phyloP scores from a whole-genome alignment of 2,329 filamentous ascomycete genomes.

The Cadophora sp. region DNA sequence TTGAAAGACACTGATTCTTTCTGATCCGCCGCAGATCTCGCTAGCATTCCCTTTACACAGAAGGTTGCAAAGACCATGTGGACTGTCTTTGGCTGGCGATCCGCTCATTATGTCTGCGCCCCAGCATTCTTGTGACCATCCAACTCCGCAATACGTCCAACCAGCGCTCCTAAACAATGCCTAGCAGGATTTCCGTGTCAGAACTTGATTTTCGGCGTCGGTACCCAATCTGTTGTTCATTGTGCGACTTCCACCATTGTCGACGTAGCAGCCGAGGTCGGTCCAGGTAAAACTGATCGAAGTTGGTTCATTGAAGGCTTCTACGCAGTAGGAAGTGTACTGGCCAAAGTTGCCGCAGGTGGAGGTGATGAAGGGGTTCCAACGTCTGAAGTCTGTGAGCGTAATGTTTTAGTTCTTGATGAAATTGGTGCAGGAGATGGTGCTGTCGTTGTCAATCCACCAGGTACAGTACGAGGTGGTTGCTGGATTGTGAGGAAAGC shows the following conservation, averaged over 20 bases:
- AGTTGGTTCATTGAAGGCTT: slow-evolving; percentile 6
- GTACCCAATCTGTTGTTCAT: not conserved
- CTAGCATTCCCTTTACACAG: slow-evolving; percentile 4
- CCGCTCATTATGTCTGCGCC: not conserved
- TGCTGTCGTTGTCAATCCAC: slow-evolving; percentile 10
- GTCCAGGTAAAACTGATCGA: slow-evolving; percentile 2
- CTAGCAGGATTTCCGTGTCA: slow-evolving; percentile 1
- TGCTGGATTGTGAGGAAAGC: slow-evolving; percentile 9
- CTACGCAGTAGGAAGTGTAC: not conserved
- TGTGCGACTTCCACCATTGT: slow-evolving; percentile 4
- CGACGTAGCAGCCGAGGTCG: slow-evolving; percentile 6
- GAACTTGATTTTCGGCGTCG: slow-evolving; percentile 1
- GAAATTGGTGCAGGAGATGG: not conserved
- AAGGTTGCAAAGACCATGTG: slow-evolving; percentile 10
- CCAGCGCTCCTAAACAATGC: not conserved
- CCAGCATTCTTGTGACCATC: slow-evolving; percentile 3
- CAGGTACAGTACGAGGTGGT: slow-evolving; percentile 6
- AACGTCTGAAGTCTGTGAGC: slow-evolving; percentile 3
- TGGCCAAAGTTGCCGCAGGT: slow-evolving; percentile 10
- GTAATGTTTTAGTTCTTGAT: slow-evolving; percentile 1
- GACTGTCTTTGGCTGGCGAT: slow-evolving; percentile 1
- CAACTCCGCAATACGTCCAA: slow-evolving; percentile 3
- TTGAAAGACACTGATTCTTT: slow-evolving; percentile 4
- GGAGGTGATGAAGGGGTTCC: slow-evolving; percentile 3
- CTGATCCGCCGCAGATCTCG: slow-evolving; percentile 14